Evolutionary conservation across 345 rosid species (phyloP), one percentile per base, ranked within the genome.

Genomic region (Lepidium sativum): DNA sequence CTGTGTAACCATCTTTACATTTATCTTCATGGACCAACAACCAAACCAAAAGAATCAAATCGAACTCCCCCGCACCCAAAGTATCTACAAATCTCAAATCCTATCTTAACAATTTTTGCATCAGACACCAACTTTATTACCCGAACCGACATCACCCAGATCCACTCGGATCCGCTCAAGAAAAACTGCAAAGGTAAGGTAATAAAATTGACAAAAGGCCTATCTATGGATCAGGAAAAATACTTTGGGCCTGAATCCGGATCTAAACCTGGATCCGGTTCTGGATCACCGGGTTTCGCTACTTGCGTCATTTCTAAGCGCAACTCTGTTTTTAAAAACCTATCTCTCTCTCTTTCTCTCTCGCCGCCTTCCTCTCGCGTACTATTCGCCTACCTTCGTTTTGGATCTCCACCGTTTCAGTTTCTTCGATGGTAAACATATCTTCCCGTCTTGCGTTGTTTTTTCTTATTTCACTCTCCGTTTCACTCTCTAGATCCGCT

Each of bases 261-360:
- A 40, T 43, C 40, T 6, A 6, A 49, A 37, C 20, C 20, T 12
- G 67, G 42, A 49, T 40, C 53, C 67, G 41, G 5, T 32, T 51
- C 6, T 41, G 10, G 60, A 38, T 45, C 10, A 63, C 57, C 63
- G 42, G 68, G 63, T 61, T 35, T 27, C 4, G 34, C 33, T 50
- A 44, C 29, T 45, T 64, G 75, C 70, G 70, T 64, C 60, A 56
- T 49, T 65, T 58, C 31, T 64, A 71, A 71, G 70, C 75, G 32
- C 21, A n/a, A 2, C 29, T 40, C 60, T 71, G 45, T 71, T 42
- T 70, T 17, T 35, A 42, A 44, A 71, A 64, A 39, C 75, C 75
- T 55, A 55, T 55, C 41, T 44, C 17, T 13, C 20, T 2, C n/a
- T n/a, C n/a, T n/a, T n/a, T n/a, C 31, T n/a, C 63, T 11, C 14